Conservation (phyloP, 2,329 filamentous ascomycete genomes). For the Harringtonia lauricola region DNA sequence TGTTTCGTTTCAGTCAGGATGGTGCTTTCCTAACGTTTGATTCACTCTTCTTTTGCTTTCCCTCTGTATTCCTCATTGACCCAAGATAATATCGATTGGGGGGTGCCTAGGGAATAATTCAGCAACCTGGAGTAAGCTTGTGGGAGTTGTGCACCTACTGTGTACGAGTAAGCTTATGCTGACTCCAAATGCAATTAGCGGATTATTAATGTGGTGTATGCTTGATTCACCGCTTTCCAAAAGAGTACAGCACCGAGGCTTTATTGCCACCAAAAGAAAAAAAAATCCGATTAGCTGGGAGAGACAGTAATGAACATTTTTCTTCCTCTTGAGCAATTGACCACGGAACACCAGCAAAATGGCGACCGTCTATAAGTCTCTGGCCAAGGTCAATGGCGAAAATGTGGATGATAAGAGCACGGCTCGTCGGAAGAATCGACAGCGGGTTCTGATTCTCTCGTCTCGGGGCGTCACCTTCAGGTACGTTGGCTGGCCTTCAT, state of each 20-base stretch:
- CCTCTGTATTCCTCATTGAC: neutral
- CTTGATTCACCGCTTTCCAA: conserved; percentile 6
- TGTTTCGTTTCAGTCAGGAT: neutral
- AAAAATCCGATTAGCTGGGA: conserved; percentile 4
- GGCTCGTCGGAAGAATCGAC: conserved; percentile 47
- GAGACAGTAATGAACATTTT: conserved; percentile 1
- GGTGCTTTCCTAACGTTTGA: neutral
- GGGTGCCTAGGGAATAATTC: neutral
- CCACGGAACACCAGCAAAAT: conserved; percentile 26
- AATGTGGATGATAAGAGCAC: conserved; percentile 30
- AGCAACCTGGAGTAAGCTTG: too few species aligned
- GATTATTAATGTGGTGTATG: too few species aligned
- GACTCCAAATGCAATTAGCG: neutral
- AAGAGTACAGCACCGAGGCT: neutral
- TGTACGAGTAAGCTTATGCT: too few species aligned
- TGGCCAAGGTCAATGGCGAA: conserved; percentile 47
- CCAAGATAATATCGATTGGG: neutral
- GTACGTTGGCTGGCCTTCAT: conserved; percentile 29
- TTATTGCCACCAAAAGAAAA: conserved; percentile 7
- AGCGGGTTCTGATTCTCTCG: conserved; percentile 78
- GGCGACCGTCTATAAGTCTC: conserved; percentile 65
- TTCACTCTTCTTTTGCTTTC: neutral
- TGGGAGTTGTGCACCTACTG: too few species aligned
- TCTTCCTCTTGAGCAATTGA: neutral
- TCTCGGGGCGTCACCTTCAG: conserved; percentile 86